These are phyloP conservation scores for Lentinula boryana DNA, from an alignment of 768 basidiomycete genomes.

Conservation along the genomic window DNA sequence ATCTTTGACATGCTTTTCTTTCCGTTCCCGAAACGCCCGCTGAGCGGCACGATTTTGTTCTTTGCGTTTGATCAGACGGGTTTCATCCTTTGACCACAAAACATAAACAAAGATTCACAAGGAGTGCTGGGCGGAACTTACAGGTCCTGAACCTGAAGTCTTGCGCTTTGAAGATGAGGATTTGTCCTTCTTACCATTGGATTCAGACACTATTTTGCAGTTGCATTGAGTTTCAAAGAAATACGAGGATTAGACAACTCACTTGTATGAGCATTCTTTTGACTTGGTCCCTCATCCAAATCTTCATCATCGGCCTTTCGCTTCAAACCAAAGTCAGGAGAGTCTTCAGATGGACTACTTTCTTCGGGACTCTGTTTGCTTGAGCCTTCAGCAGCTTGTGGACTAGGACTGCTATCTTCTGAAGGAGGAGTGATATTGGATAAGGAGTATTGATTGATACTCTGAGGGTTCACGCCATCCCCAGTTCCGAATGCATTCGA, in stretches of 20 bases:
- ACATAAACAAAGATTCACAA: not conserved
- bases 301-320: constrained; percentile 71
- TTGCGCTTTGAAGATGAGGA: constrained; percentile 25
- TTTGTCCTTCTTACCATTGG: constrained; percentile 14
- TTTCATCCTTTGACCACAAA: constrained; percentile 49
- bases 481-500: constrained; percentile 14
- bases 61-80: constrained; percentile 80
- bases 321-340: constrained; percentile 53
- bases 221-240: not conserved
- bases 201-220: constrained; percentile 1
- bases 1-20: constrained; percentile 96
- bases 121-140: constrained; percentile 12
- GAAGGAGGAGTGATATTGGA: constrained; percentile 56
- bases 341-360: constrained; percentile 23
- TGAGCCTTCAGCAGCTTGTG: constrained; percentile 43
- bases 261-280: constrained; percentile 65
- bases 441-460: constrained; percentile 42
- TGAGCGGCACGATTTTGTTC: constrained; percentile 98
- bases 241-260: constrained; percentile 16
- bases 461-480: constrained; percentile 56
- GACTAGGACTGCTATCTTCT: constrained; percentile 77
- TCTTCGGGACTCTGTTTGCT: constrained; percentile 11
- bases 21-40: constrained; percentile 93
- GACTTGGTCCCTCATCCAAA: constrained; percentile 57
- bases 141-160: constrained; percentile 23